These are phyloP conservation scores for Beauveria brongniartii DNA, from an alignment of 2,329 filamentous ascomycete species.

Conservation along the genomic window DNA sequence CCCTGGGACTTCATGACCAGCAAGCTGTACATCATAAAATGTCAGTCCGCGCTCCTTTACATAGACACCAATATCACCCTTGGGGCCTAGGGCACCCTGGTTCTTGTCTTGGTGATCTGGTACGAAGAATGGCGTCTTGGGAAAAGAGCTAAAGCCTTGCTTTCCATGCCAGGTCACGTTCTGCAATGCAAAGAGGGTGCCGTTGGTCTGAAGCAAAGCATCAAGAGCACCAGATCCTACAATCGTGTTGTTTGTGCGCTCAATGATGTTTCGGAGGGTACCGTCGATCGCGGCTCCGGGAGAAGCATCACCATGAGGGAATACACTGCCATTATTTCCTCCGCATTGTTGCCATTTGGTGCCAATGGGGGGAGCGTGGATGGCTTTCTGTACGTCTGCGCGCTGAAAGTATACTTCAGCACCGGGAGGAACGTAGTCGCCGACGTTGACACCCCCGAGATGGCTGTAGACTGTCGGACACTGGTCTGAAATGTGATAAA, in stretches of 20 bases:
- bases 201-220: slow-evolving; percentile 54
- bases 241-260: slow-evolving; percentile 16
- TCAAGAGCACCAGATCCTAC: slow-evolving; percentile 24
- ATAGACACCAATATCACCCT: slow-evolving; percentile 13
- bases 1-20: slow-evolving; percentile 15
- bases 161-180: slow-evolving; percentile 64
- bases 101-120: slow-evolving; percentile 24
- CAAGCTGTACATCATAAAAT: slow-evolving; percentile 13
- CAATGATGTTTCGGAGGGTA: slow-evolving; percentile 13
- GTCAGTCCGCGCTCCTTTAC: slow-evolving; percentile 14
- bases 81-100: slow-evolving; percentile 5
- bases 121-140: slow-evolving; percentile 18
- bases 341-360: slow-evolving; percentile 38
- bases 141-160: slow-evolving; percentile 53
- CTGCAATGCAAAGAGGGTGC: slow-evolving; percentile 56
- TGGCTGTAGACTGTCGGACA: slow-evolving; percentile 66
- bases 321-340: slow-evolving; percentile 9
- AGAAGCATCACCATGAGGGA: slow-evolving; percentile 12
- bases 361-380: slow-evolving; percentile 48
- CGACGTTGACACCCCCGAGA: slow-evolving; percentile 30
- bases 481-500: slow-evolving; percentile 64
- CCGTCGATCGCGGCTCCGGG: slow-evolving; percentile 10
- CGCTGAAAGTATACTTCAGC: slow-evolving; percentile 68
- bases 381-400: slow-evolving; percentile 57
- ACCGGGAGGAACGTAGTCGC: slow-evolving; percentile 33